phyloP scores from a whole-genome alignment of 345 rosid genomes.

The Pelargonium nanum region DNA sequence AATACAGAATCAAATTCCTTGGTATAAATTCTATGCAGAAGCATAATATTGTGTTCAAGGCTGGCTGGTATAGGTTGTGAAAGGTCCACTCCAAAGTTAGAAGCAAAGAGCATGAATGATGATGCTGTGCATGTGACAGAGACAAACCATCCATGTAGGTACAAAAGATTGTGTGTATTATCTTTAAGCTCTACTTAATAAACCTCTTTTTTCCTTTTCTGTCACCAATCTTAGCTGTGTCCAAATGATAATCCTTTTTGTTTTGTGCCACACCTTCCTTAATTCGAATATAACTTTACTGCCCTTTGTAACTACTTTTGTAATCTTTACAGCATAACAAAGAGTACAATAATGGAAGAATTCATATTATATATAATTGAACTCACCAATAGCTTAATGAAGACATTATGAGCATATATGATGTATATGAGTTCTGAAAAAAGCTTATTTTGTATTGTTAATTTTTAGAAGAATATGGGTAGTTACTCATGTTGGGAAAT shows the following conservation, averaged over 20 bases:
- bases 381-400: no score
- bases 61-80: not conserved
- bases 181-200: not conserved
- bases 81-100: no score
- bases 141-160: not conserved
- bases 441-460: no score
- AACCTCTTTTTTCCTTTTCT: not conserved
- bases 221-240: not conserved
- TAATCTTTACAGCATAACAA: not conserved
- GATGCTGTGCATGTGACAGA: not conserved
- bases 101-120: not conserved
- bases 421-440: no score
- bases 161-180: not conserved
- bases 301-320: not conserved
- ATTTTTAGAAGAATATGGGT: no score
- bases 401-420: not conserved
- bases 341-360: not conserved
- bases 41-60: not conserved
- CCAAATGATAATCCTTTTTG: not conserved
- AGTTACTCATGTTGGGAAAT: no score
- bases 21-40: not conserved
- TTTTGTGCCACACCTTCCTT: no score
- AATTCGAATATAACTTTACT: no score
- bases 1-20: not conserved
- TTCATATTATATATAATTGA: no score